A percentile compares a stretch with the other conserved stretches of the same genome.
Conservation (phyloP, 2,329 filamentous ascomycete species). For the Biscogniauxia mediterranea region DNA sequence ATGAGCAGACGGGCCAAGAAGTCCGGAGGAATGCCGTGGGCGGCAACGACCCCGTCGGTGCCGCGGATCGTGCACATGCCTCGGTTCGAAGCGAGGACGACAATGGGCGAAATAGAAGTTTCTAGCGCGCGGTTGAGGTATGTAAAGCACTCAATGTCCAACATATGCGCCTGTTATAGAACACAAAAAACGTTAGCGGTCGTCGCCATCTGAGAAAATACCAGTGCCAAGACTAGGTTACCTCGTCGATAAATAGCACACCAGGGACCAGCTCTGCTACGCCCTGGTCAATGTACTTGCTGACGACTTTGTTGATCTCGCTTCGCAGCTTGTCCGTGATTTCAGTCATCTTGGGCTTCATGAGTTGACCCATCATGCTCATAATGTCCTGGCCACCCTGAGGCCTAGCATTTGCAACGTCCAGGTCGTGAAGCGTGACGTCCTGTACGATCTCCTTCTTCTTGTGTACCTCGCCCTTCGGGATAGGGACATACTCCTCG, state of each 20-base stretch:
- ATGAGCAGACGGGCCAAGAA: conserved; percentile 93
- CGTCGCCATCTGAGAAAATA: background rate
- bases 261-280: conserved; percentile 97
- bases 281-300: conserved; percentile 97
- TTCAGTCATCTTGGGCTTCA: conserved; percentile 99
- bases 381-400: conserved; percentile 99
- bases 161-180: conserved; percentile 82
- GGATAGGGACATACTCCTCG: conserved; percentile 97
- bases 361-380: conserved; percentile 99
- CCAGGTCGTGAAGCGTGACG: conserved; percentile 93
- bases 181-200: conserved; percentile 10
- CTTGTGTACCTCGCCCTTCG: conserved; percentile 98
- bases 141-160: conserved; percentile 98
- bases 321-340: conserved; percentile 94
- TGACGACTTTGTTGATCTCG: conserved; percentile 99
- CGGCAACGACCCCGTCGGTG: conserved; percentile 75
- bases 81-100: conserved; percentile 95
- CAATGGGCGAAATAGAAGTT: conserved; percentile 90
- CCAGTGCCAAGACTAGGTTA: conserved; percentile 10
- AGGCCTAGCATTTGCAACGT: conserved; percentile 91
- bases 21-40: conserved; percentile 92
- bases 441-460: conserved; percentile 99
- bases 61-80: conserved; percentile 91
- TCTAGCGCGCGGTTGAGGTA: conserved; percentile 98
- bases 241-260: conserved; percentile 98